Conservation (phyloP, 1,284 basidiomycete species). For the Cryptococcus sp. region DNA sequence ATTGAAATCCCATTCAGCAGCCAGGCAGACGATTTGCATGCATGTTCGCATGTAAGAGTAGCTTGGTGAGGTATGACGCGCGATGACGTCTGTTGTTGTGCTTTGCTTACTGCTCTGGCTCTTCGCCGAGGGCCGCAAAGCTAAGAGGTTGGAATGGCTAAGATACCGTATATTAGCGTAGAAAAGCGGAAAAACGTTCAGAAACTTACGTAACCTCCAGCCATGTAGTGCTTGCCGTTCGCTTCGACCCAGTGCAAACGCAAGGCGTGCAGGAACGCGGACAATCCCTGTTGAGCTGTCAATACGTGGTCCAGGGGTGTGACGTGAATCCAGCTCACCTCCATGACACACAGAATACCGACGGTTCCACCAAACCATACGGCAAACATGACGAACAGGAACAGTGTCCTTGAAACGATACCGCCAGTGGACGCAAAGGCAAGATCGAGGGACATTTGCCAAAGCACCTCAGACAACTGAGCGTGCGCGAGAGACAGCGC, state of each 20-base stretch:
- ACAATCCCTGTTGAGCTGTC: conserved; percentile 66
- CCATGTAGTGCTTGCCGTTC: conserved; percentile 95
- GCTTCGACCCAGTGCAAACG: conserved; percentile 96
- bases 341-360: conserved; percentile 83
- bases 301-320: conserved; percentile 66
- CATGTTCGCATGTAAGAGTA: no score
- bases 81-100: no score
- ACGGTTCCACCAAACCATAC: conserved; percentile 85
- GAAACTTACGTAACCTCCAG: conserved; percentile 65
- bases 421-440: conserved; percentile 59
- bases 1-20: no score
- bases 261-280: conserved; percentile 92
- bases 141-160: conserved; percentile 53
- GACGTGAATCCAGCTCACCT: conserved; percentile 87
- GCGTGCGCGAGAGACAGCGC: conserved; percentile 97
- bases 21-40: no score
- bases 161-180: conserved; percentile 4
- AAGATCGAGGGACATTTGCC: conserved; percentile 75
- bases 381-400: conserved; percentile 65
- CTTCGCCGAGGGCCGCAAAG: conserved; percentile 39
- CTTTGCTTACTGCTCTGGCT: conserved; percentile 12
- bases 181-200: not conserved
- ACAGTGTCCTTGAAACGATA: conserved; percentile 53
- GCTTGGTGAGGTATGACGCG: no score
- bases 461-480: conserved; percentile 93